Conservation (phyloP, 139 green algal species). For the Klebsormidium nitens region DNA sequence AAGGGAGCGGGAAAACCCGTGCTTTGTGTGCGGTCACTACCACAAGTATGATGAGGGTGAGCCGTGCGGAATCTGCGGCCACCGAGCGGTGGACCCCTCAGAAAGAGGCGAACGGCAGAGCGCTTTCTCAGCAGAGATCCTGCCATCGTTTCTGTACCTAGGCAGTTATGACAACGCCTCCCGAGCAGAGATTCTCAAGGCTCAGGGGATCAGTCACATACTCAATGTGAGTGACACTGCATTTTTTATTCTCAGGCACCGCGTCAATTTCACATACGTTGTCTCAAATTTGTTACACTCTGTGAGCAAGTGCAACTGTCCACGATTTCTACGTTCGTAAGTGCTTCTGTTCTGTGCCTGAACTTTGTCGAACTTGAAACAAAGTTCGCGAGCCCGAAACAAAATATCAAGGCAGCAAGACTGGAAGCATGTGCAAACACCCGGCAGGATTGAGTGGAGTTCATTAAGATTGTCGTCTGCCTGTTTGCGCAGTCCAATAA, state of each 20-base stretch:
- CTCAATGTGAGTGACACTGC: conserved; percentile 64
- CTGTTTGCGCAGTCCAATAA: too few relatives aligned
- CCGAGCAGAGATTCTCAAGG: conserved; percentile 72
- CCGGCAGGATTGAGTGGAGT: too few relatives aligned
- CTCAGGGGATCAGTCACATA: conserved; percentile 74
- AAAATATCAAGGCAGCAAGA: too few relatives aligned
- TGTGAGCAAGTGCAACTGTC: too few relatives aligned
- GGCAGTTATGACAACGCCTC: conserved; percentile 85
- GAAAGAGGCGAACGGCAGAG: conserved; percentile 44
- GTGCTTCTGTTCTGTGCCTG: too few relatives aligned
- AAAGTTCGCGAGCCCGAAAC: too few relatives aligned
- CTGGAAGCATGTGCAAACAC: too few relatives aligned
- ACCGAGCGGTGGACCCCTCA: conserved; percentile 47
- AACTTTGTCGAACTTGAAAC: too few relatives aligned
- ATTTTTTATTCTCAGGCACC: conserved; percentile 5
- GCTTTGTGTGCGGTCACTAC: conserved; percentile 79
- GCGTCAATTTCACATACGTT: too few relatives aligned
- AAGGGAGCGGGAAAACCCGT: conserved; percentile 72
- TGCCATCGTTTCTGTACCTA: conserved; percentile 76
- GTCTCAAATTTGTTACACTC: too few relatives aligned
- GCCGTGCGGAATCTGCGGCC: conserved; percentile 71
- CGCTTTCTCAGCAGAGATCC: conserved; percentile 67
- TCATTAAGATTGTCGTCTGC: too few relatives aligned
- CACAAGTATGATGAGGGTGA: conserved; percentile 69
- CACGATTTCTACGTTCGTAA: too few relatives aligned